Evolutionary conservation across 192 early-diverging fungal genomes (phyloP), one percentile per base, ranked within the genome.

Genomic region (Coemansia guatemalensis): DNA sequence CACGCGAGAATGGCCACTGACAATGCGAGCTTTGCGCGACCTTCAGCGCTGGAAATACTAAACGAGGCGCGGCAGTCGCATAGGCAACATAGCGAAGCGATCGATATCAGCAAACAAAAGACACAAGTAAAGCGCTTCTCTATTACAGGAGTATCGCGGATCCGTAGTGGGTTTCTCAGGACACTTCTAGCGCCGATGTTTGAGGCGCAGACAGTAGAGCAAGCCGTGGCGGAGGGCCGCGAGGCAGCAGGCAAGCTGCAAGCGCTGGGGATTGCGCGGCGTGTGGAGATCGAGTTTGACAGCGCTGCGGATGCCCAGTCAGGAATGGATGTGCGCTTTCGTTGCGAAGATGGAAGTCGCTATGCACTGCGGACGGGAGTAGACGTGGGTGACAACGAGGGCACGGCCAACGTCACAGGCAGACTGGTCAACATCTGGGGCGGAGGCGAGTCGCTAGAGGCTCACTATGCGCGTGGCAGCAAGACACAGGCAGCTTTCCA

Each of bases 321-420:
- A n/a, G 48, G 60, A 5, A 33, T 95, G 5, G 88, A 96, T 73
- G 86, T 97, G 23, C 75, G 87, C 5, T 73, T 96, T 35, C 71
- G 69, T 8, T 84, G 92, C 56, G 84, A 89, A 63, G 92, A 95
- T 60, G 81, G 82, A 41, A 83, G 82, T 29, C 82, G 94, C 48
- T 78, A 95, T 29, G 88, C 80, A 71, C 82, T 93, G 48, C 86
- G 83, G 61, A 97, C 95, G 6, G 95, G 94, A 20, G 93, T 94
- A 5, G 93, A 95, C 52, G 85, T 97, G 27, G 93, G 92, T 18
- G 93, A 92, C 59, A 84, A 89, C 54, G 94, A 96, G 73, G 96
- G 93, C 30, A 91, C 81, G 29, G 87, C 90, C 69, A 89, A 85
- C 57, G 81, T 88, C 8, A 86, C 92, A 0, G 73, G 89, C 29